Conservation (phyloP, 2,329 filamentous ascomycete genomes). For the Alternaria ethzedia region DNA sequence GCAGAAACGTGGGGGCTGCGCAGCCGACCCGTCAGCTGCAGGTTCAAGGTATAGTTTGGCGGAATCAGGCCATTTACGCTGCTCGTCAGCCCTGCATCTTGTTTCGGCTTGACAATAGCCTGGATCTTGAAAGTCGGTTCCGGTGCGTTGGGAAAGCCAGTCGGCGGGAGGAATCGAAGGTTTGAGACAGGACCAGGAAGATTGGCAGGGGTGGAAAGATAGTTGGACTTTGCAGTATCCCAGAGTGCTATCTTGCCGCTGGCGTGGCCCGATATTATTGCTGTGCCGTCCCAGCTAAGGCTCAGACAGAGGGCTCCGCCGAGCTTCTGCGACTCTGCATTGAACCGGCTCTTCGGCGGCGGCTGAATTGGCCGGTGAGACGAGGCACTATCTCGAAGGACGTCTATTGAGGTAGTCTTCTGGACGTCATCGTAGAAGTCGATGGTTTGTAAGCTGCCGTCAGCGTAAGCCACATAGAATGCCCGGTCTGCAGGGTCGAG, state of each 20-base stretch:
- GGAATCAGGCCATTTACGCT: conserved; percentile 49
- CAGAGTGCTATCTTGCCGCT: conserved; percentile 81
- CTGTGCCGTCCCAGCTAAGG: conserved; percentile 82
- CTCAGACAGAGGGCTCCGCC: conserved; percentile 72
- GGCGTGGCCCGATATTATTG: conserved; percentile 79
- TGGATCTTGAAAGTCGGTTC: conserved; percentile 57
- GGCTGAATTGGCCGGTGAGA: conserved; percentile 58
- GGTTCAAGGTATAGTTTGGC: conserved; percentile 68
- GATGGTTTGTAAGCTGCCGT: conserved; percentile 79
- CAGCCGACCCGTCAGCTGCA: conserved; percentile 61
- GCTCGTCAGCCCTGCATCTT: conserved; percentile 58
- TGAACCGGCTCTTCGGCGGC: conserved; percentile 49
- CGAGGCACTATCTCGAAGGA: conserved; percentile 62
- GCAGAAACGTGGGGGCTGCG: conserved; percentile 38
- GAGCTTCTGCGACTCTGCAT: conserved; percentile 65
- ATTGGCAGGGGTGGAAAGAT: conserved; percentile 70
- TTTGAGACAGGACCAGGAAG: conserved; percentile 86
- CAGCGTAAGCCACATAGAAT: conserved; percentile 79
- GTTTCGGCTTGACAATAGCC: conserved; percentile 80
- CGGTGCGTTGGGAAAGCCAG: conserved; percentile 50
- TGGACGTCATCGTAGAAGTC: conserved; percentile 69
- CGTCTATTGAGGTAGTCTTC: conserved; percentile 45
- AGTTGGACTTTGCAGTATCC: conserved; percentile 76
- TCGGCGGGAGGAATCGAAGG: conserved; percentile 72
- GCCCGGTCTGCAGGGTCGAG: conserved; percentile 85